These are phyloP conservation scores for Sinapis alba DNA, from an alignment of 441 rosid genomes.

Conservation along the genomic window DNA sequence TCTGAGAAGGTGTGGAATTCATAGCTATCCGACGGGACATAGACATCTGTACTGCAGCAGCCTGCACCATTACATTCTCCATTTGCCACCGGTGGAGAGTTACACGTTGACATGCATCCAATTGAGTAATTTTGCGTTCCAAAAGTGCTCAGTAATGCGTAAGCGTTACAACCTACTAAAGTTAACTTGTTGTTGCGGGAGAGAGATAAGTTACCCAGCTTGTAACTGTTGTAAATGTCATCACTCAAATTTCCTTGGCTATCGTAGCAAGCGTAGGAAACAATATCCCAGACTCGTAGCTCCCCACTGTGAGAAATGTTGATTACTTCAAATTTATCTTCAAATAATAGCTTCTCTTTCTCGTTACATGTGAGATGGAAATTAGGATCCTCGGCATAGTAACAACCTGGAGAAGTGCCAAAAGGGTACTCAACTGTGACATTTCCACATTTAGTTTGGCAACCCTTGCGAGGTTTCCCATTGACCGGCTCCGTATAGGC, in stretches of 20 bases:
- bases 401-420: slow-evolving; percentile 20
- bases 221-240: neutral
- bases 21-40: neutral
- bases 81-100: neutral
- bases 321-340: neutral
- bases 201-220: neutral
- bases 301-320: neutral
- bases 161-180: neutral
- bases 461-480: slow-evolving; percentile 2
- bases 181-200: neutral
- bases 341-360: neutral
- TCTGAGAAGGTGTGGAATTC: neutral
- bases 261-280: neutral
- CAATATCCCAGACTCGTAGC: neutral
- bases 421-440: slow-evolving; percentile 4
- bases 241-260: neutral
- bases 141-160: neutral
- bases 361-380: neutral
- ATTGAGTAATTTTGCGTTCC: neutral
- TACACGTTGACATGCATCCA: neutral
- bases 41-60: neutral
- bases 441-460: slow-evolving; percentile 8
- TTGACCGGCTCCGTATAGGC: neutral
- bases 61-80: neutral
- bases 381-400: neutral